A percentile compares a stretch with the other conserved stretches of the same genome.
Evolutionary conservation across 2,329 filamentous ascomycete species (phyloP).

Genomic region (Aspergillus pseudoterreus): DNA sequence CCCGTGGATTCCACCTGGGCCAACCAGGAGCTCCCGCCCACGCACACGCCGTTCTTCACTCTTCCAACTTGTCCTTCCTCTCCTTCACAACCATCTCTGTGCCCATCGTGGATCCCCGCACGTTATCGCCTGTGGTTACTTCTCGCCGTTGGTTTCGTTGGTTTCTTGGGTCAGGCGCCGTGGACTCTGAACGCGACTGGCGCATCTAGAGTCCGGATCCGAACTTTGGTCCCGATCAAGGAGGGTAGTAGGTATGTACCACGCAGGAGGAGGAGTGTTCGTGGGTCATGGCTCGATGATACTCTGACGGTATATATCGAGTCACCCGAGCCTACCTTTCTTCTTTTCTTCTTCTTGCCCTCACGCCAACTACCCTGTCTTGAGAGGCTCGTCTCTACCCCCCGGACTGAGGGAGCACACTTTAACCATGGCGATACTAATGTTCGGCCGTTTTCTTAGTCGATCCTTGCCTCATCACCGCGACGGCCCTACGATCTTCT

Average conservation of each 20-base stretch:
- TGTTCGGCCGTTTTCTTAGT: conserved; percentile 34
- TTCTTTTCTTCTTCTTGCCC: background rate
- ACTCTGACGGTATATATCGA: background rate
- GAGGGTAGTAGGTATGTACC: background rate
- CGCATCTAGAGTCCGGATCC: conserved; percentile 2
- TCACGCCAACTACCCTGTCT: no score
- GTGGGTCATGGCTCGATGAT: background rate
- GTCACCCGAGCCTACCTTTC: background rate
- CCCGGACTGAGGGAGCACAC: background rate
- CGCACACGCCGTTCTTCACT: conserved; percentile 19
- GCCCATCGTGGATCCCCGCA: conserved; percentile 6
- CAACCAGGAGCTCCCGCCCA: conserved; percentile 16
- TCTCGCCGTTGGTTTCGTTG: background rate
- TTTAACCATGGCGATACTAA: conserved; percentile 37
- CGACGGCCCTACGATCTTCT: conserved; percentile 35
- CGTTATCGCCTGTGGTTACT: conserved; percentile 6
- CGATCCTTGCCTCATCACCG: conserved; percentile 31
- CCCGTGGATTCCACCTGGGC: conserved; percentile 1
- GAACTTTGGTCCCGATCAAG: conserved; percentile 3
- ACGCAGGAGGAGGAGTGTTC: background rate
- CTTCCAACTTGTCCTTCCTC: conserved; percentile 16
- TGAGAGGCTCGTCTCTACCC: background rate
- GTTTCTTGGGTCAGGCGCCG: conserved; percentile 14
- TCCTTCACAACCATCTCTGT: conserved; percentile 6
- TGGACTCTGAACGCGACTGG: conserved; percentile 13